A percentile compares a stretch with the other conserved stretches of the same genome.
These are phyloP conservation scores for Nematocida sp. DNA, from an alignment of 371 early-diverging fungal species.

Conservation along the genomic window DNA sequence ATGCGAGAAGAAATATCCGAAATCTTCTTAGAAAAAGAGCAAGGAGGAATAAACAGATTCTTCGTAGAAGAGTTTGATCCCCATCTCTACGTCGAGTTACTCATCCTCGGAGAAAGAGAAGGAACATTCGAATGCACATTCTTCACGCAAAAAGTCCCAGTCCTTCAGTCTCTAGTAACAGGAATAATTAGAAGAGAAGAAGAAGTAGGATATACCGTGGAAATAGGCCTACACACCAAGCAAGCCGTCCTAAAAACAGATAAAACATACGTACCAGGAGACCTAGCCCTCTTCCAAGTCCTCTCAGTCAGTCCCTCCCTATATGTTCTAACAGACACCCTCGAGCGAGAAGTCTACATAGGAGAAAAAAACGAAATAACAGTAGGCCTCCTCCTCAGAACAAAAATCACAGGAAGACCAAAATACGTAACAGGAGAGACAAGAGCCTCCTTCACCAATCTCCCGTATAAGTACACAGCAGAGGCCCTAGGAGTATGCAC, in stretches of 20 bases:
- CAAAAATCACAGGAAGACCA: conserved; percentile 33
- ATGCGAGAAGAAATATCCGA: conserved; percentile 11
- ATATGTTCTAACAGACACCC: background rate
- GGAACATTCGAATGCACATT: conserved; percentile 38
- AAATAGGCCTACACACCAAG: conserved; percentile 27
- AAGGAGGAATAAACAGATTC: background rate
- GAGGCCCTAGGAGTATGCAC: conserved; percentile 12
- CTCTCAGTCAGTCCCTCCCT: background rate
- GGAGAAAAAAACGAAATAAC: conserved; percentile 22
- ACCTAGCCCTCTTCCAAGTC: conserved; percentile 30
- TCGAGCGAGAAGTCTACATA: conserved; percentile 47
- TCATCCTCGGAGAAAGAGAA: conserved; percentile 21
- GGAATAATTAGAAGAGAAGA: conserved; percentile 30
- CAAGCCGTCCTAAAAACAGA: conserved; percentile 18
- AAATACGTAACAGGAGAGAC: conserved; percentile 9
- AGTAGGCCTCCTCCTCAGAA: conserved; percentile 16
- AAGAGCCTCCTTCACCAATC: background rate
- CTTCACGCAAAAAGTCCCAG: conserved; percentile 11
- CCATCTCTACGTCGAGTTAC: conserved; percentile 25
- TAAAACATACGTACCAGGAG: conserved; percentile 4
- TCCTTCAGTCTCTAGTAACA: conserved; percentile 7
- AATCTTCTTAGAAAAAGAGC: background rate
- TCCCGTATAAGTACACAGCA: conserved; percentile 18
- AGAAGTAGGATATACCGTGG: conserved; percentile 48
- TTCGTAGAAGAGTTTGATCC: conserved; percentile 10